phyloP scores from a whole-genome alignment of 2,329 filamentous ascomycete genomes.

The Beauveria sp. region DNA sequence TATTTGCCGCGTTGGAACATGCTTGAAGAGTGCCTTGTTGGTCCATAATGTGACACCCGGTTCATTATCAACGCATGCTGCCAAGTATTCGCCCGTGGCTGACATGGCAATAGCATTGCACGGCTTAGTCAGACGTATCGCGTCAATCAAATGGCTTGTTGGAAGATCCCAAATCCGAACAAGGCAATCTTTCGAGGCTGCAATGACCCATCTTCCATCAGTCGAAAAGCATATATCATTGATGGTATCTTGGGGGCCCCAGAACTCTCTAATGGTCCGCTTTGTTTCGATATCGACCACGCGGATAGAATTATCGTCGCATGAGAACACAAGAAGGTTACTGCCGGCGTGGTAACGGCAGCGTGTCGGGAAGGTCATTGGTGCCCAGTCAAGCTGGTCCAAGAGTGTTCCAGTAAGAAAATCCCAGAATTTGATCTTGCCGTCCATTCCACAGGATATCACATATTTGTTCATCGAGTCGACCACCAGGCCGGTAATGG shows the following conservation, averaged over 20 bases:
- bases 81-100: constrained; percentile 84
- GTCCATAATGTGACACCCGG: constrained; percentile 95
- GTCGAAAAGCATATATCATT: constrained; percentile 85
- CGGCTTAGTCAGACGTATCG: constrained; percentile 68
- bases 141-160: constrained; percentile 91
- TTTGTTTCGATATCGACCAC: constrained; percentile 86
- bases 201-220: constrained; percentile 89
- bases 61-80: constrained; percentile 72
- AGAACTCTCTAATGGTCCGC: constrained; percentile 86
- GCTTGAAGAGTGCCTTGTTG: constrained; percentile 83
- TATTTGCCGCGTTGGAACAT: constrained; percentile 79
- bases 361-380: constrained; percentile 64
- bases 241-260: constrained; percentile 66
- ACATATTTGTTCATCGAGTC: constrained; percentile 83
- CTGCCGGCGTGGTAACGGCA: constrained; percentile 76
- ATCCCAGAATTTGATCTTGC: constrained; percentile 96
- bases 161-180: constrained; percentile 91
- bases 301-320: constrained; percentile 80
- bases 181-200: constrained; percentile 71
- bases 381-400: constrained; percentile 75
- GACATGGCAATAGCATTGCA: constrained; percentile 87
- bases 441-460: constrained; percentile 81
- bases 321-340: constrained; percentile 80
- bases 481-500: constrained; percentile 78
- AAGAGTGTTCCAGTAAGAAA: constrained; percentile 75